phyloP scores from a whole-genome alignment of 768 basidiomycete species.

The Suillus lakei region DNA sequence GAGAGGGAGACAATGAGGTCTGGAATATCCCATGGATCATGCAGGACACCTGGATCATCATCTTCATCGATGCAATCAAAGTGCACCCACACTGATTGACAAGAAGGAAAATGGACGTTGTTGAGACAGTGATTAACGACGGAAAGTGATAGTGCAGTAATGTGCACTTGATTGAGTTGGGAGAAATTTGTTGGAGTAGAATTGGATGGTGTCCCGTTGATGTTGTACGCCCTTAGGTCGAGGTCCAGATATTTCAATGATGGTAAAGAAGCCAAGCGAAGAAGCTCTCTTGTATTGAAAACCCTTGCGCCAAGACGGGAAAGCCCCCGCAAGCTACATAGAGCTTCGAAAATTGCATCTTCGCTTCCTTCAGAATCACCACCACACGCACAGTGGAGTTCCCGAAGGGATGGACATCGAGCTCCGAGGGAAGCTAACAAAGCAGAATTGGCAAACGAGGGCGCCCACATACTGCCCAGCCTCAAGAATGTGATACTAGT shows the following conservation, averaged over 20 bases:
- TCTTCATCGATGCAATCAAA: background rate
- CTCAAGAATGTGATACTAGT: no score
- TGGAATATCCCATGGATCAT: background rate
- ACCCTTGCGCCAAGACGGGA: background rate
- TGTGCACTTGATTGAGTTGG: background rate
- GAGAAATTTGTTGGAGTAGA: background rate
- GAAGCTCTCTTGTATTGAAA: background rate
- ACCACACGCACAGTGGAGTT: no score
- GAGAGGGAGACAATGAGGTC: background rate
- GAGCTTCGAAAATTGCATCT: no score
- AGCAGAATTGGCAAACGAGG: no score
- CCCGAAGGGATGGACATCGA: no score
- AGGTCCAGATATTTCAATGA: background rate
- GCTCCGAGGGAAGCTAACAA: no score
- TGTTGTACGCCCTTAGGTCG: background rate
- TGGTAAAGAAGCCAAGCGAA: background rate
- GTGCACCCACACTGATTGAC: no score
- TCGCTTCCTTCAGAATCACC: no score
- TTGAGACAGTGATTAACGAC: background rate
- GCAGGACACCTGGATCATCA: background rate
- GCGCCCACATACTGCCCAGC: no score
- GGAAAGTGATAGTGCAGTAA: background rate
- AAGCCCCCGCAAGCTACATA: no score
- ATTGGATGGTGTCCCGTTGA: background rate
- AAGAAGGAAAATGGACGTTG: background rate